Evolutionary conservation across 2,329 filamentous ascomycete genomes (phyloP).

Genomic region (Colletotrichum cordylinicola): DNA sequence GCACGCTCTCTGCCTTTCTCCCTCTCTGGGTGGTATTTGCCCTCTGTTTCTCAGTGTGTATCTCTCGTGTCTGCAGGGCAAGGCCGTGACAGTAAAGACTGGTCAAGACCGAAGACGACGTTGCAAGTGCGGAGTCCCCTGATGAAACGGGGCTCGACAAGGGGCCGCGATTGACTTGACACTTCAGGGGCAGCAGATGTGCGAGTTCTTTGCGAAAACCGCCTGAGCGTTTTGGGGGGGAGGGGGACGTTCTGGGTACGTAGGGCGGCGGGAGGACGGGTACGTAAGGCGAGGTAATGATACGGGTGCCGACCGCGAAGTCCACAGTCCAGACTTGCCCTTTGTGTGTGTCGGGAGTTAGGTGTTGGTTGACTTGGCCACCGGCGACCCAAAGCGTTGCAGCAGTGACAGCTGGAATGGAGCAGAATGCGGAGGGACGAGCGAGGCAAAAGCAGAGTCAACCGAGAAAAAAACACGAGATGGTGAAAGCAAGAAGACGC

Average conservation of each 20-base stretch:
- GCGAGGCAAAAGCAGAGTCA: neutral
- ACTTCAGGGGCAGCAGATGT: slow-evolving; percentile 28
- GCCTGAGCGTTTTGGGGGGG: slow-evolving; percentile 19
- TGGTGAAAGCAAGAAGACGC: neutral
- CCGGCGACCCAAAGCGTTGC: neutral
- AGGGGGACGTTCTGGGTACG: neutral
- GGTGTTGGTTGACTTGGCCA: neutral
- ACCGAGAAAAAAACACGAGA: neutral
- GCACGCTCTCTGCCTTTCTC: neutral
- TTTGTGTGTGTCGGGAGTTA: neutral
- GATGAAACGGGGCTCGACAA: slow-evolving; percentile 24
- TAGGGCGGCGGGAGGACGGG: neutral
- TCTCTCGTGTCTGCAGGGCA: neutral
- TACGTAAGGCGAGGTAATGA: neutral
- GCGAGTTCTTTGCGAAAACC: slow-evolving; percentile 6
- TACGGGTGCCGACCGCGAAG: neutral
- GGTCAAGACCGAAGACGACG: slow-evolving; percentile 7
- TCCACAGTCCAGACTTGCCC: neutral
- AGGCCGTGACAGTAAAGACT: neutral
- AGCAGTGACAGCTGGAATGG: slow-evolving; percentile 10
- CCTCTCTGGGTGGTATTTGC: neutral
- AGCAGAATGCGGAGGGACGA: neutral
- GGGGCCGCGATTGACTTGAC: slow-evolving; percentile 26
- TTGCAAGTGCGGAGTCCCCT: slow-evolving; percentile 22
- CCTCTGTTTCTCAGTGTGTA: neutral